Conservation (phyloP, 2,329 filamentous ascomycete genomes). For the Amauroascus niger region DNA sequence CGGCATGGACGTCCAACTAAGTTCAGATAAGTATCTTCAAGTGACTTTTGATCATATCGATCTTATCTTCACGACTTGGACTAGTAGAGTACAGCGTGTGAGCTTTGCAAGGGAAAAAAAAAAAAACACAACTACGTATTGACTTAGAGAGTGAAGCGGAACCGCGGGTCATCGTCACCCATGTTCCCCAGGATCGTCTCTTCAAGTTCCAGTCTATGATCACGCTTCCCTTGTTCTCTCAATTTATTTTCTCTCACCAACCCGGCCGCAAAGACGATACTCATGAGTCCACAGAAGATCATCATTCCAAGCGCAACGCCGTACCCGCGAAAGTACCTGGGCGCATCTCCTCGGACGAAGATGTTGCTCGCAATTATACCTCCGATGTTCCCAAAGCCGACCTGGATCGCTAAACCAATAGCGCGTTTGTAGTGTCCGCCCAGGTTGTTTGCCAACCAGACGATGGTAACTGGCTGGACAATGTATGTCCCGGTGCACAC, state of each 20-base stretch:
- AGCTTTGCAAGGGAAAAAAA: too few species aligned
- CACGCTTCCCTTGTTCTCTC: constrained; percentile 21
- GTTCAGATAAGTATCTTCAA: too few species aligned
- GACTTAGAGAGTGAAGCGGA: constrained; percentile 26
- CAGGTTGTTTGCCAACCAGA: constrained; percentile 64
- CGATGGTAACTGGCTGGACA: constrained; percentile 50
- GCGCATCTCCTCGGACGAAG: constrained; percentile 52
- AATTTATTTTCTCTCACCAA: constrained; percentile 26
- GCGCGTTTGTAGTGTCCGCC: constrained; percentile 61
- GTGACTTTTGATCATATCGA: too few species aligned
- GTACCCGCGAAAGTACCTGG: constrained; percentile 57
- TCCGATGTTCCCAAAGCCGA: constrained; percentile 60
- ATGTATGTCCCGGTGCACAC: constrained; percentile 60
- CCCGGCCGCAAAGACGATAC: constrained; percentile 22
- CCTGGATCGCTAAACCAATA: constrained; percentile 60
- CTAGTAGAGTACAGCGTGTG: too few species aligned
- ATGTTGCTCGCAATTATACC: constrained; percentile 61
- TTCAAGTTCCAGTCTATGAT: constrained; percentile 21
- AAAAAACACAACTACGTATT: background rate
- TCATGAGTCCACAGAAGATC: constrained; percentile 23
- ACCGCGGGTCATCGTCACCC: constrained; percentile 29
- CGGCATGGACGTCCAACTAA: too few species aligned
- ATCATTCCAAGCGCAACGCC: constrained; percentile 49
- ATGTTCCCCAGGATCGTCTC: constrained; percentile 25
- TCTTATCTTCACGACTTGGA: too few species aligned